Evolutionary conservation across 2,329 filamentous ascomycete species (phyloP).

Genomic region (Cladobotryum protrusum): DNA sequence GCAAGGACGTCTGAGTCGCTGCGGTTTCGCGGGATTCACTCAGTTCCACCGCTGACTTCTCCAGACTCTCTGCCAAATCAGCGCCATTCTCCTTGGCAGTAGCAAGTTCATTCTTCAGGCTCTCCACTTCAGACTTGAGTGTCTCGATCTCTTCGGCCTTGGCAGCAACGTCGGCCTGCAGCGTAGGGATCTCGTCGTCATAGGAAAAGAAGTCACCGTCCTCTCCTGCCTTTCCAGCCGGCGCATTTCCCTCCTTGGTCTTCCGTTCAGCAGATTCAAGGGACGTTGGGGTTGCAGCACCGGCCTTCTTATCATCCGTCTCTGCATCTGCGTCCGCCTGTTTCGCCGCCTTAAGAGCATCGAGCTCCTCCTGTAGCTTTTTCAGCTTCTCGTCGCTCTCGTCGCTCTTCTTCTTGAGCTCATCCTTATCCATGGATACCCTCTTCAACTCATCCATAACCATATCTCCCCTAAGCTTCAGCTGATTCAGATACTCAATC

Average conservation of each 20-base stretch:
- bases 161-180: constrained; percentile 68
- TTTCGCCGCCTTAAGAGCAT: constrained; percentile 36
- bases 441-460: constrained; percentile 89
- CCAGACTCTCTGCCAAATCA: constrained; percentile 60
- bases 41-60: constrained; percentile 60
- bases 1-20: constrained; percentile 38
- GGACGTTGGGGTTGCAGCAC: neutral
- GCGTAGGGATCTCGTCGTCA: constrained; percentile 74
- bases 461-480: constrained; percentile 84
- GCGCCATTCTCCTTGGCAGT: constrained; percentile 64
- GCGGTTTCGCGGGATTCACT: constrained; percentile 38
- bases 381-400: constrained; percentile 58
- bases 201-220: constrained; percentile 85
- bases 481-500: constrained; percentile 82
- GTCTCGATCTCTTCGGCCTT: constrained; percentile 65
- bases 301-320: neutral
- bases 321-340: constrained; percentile 16
- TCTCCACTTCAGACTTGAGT: constrained; percentile 62
- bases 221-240: constrained; percentile 25
- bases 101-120: constrained; percentile 63
- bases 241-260: constrained; percentile 35
- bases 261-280: constrained; percentile 12
- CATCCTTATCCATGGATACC: constrained; percentile 74
- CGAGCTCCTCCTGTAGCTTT: constrained; percentile 58
- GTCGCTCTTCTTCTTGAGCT: constrained; percentile 69